phyloP scores from a whole-genome alignment of 192 early-diverging fungal genomes.

The Backusella macrospora region DNA sequence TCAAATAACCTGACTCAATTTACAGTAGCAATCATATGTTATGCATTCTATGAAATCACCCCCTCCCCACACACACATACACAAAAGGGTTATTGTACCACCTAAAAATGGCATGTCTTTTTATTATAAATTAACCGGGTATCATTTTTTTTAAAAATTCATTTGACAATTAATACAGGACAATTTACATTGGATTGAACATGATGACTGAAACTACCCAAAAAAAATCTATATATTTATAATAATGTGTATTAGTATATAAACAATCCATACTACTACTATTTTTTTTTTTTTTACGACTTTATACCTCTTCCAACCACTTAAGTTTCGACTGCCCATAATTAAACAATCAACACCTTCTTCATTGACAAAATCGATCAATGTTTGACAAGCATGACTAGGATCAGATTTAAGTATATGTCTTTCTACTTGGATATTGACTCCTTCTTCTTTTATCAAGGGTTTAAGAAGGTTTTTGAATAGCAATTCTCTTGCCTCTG shows the following conservation, averaged over 20 bases:
- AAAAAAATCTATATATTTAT: constrained; percentile 29
- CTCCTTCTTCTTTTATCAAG: not conserved
- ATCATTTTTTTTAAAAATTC: not conserved
- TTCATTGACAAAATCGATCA: constrained; percentile 39
- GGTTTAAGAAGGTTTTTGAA: not conserved
- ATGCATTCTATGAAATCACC: too few relatives aligned
- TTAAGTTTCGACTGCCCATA: constrained; percentile 41
- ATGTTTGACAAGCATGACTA: constrained; percentile 25
- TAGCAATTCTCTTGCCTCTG: not conserved
- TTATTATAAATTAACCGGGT: not conserved
- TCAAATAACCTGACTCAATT: too few relatives aligned
- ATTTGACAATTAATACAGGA: constrained; percentile 43
- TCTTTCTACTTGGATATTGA: constrained; percentile 11
- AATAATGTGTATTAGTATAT: not conserved
- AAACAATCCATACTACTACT: not conserved
- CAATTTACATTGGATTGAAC: constrained; percentile 42
- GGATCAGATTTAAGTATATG: constrained; percentile 27
- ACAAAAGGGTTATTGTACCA: too few relatives aligned
- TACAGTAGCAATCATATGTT: too few relatives aligned
- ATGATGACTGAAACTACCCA: constrained; percentile 43
- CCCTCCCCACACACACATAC: too few relatives aligned
- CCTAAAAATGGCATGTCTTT: too few relatives aligned
- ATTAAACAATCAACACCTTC: constrained; percentile 39
- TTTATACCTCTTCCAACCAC: constrained; percentile 42
- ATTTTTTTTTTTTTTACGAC: not conserved